Conservation (phyloP, 148 eudicot genomes). For the Drosera capensis region DNA sequence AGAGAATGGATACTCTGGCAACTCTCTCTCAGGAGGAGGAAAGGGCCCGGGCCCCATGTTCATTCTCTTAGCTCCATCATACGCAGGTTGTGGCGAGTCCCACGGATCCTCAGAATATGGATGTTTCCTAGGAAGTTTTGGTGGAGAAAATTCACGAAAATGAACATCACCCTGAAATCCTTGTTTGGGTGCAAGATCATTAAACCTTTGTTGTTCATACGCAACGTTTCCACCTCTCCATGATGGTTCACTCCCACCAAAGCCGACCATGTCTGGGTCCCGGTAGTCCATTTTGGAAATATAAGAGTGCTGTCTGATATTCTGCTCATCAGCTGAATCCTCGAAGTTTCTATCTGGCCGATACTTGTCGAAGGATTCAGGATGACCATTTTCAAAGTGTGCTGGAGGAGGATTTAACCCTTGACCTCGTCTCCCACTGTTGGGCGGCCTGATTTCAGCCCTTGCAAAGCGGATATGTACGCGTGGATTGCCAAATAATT, state of each 20-base stretch:
- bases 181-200: slow-evolving; percentile 23
- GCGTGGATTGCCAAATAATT: slow-evolving; percentile 71
- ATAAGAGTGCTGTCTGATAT: slow-evolving; percentile 22
- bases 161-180: slow-evolving; percentile 16
- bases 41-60: slow-evolving; percentile 33
- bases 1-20: slow-evolving; percentile 55
- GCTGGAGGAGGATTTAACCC: slow-evolving; percentile 31
- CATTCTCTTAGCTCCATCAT: slow-evolving; percentile 38
- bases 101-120: slow-evolving; percentile 43
- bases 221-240: slow-evolving; percentile 17
- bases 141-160: slow-evolving; percentile 38
- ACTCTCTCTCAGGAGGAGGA: slow-evolving; percentile 45
- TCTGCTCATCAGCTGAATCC: slow-evolving; percentile 20
- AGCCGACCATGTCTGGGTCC: slow-evolving; percentile 23
- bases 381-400: slow-evolving; percentile 20
- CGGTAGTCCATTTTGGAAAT: slow-evolving; percentile 22
- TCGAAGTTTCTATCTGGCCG: slow-evolving; percentile 24
- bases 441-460: slow-evolving; percentile 40
- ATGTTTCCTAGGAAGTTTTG: slow-evolving; percentile 22
- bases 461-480: slow-evolving; percentile 66
- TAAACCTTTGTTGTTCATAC: slow-evolving; percentile 35
- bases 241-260: slow-evolving; percentile 17
- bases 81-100: slow-evolving; percentile 57
- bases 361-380: slow-evolving; percentile 32
- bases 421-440: slow-evolving; percentile 23